phyloP scores from a whole-genome alignment of 2,329 filamentous ascomycete species.

The Calonectria multiphialidica region DNA sequence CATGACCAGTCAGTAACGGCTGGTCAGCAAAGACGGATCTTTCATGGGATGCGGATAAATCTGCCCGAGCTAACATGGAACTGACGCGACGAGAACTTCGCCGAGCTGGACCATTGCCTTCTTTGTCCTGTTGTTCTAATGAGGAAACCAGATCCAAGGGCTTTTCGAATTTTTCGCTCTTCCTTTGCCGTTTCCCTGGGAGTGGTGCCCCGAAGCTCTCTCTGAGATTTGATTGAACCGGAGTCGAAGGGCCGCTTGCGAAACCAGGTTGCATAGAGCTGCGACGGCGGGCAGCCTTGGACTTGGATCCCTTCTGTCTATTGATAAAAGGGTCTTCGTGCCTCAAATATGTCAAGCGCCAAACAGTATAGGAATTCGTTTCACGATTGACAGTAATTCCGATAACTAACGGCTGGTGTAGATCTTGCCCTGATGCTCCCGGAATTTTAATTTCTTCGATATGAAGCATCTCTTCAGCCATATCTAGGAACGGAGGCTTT shows the following conservation, averaged over 20 bases:
- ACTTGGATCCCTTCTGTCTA: constrained; percentile 58
- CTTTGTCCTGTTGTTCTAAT: constrained; percentile 75
- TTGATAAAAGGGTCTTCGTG: constrained; percentile 70
- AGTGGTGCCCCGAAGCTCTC: constrained; percentile 80
- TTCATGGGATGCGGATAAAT: constrained; percentile 88
- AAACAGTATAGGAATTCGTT: constrained; percentile 83
- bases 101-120: constrained; percentile 63
- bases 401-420: constrained; percentile 72
- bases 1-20: constrained; percentile 54
- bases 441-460: constrained; percentile 76
- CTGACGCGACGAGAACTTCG: constrained; percentile 84
- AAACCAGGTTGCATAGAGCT: constrained; percentile 77
- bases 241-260: constrained; percentile 81
- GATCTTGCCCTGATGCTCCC: constrained; percentile 48
- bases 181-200: constrained; percentile 65
- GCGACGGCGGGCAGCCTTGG: constrained; percentile 64
- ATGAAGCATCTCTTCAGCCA: constrained; percentile 86
- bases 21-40: constrained; percentile 83
- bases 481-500: constrained; percentile 73
- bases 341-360: constrained; percentile 83
- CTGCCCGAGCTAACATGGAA: constrained; percentile 88
- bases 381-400: constrained; percentile 86
- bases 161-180: constrained; percentile 64
- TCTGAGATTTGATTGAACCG: constrained; percentile 75
- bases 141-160: constrained; percentile 75